Evolutionary conservation across 768 basidiomycete species (phyloP).

Genomic region (Hygrocybe punicea): DNA sequence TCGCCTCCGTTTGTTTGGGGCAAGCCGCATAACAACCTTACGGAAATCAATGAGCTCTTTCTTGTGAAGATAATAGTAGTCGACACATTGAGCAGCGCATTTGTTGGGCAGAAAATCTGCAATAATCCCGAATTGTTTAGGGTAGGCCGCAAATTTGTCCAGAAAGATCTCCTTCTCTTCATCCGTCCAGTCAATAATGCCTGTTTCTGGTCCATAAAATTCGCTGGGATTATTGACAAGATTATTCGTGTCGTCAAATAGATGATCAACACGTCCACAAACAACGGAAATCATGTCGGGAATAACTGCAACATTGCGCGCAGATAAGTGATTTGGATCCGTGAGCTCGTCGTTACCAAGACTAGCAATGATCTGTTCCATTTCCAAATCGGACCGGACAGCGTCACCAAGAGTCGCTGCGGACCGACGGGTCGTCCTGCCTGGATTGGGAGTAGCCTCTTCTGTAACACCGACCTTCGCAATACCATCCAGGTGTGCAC

Average conservation of each 20-base stretch:
- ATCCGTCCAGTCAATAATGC: conserved; percentile 84
- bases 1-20: conserved; percentile 62
- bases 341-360: conserved; percentile 88
- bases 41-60: conserved; percentile 83
- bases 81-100: conserved; percentile 83
- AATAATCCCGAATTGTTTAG: conserved; percentile 96
- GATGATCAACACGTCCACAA: conserved; percentile 54
- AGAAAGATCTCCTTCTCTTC: conserved; percentile 77
- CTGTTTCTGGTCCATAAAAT: conserved; percentile 70
- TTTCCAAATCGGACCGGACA: conserved; percentile 91
- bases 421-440: conserved; percentile 71
- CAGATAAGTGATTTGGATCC: conserved; percentile 87
- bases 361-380: conserved; percentile 96
- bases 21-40: conserved; percentile 63
- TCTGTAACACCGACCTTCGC: conserved; percentile 44
- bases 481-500: conserved; percentile 62
- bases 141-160: conserved; percentile 76
- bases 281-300: conserved; percentile 87
- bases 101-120: conserved; percentile 78
- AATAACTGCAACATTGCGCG: conserved; percentile 78
- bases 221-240: conserved; percentile 69
- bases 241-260: conserved; percentile 85
- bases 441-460: conserved; percentile 38
- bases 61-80: conserved; percentile 94
- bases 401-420: conserved; percentile 76